Evolutionary conservation across 495 filamentous ascomycete species (phyloP).

Genomic region (Xylaria longipes): DNA sequence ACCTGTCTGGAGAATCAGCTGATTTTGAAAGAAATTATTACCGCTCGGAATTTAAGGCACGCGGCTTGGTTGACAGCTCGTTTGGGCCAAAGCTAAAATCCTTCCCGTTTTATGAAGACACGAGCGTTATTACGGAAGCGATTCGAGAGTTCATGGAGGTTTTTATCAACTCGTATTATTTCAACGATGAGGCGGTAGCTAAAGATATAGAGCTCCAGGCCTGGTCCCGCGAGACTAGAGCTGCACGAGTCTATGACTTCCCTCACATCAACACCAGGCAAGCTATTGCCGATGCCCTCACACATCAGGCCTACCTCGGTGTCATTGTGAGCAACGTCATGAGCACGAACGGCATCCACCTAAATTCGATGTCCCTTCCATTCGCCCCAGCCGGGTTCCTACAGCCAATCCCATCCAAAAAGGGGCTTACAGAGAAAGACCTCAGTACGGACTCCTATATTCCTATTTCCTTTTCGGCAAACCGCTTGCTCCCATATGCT

Average conservation of each 20-base stretch:
- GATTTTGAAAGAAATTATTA: conserved; percentile 45
- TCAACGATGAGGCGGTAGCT: conserved; percentile 20
- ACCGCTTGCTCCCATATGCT: not conserved
- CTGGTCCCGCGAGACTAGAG: conserved; percentile 31
- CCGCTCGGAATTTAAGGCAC: conserved; percentile 32
- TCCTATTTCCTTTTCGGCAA: not conserved
- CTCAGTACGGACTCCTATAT: conserved; percentile 7
- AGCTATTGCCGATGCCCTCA: conserved; percentile 41
- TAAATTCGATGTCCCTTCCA: conserved; percentile 36
- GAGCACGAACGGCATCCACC: conserved; percentile 38
- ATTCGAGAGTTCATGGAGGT: conserved; percentile 37
- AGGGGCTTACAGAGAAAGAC: conserved; percentile 35
- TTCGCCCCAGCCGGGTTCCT: conserved; percentile 42
- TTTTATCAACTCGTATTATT: conserved; percentile 46
- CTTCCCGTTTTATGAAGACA: conserved; percentile 48
- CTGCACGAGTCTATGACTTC: conserved; percentile 37
- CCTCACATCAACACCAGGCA: conserved; percentile 19
- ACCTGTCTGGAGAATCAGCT: conserved; percentile 23
- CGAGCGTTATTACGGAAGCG: conserved; percentile 31
- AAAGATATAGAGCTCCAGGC: conserved; percentile 43
- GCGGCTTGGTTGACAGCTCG: conserved; percentile 40
- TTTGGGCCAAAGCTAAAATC: conserved; percentile 39
- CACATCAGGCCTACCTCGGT: conserved; percentile 43
- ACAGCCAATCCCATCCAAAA: conserved; percentile 37
- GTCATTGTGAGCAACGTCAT: conserved; percentile 25